Conservation (phyloP, 2,329 filamentous ascomycete genomes). For the Exophiala sp. region DNA sequence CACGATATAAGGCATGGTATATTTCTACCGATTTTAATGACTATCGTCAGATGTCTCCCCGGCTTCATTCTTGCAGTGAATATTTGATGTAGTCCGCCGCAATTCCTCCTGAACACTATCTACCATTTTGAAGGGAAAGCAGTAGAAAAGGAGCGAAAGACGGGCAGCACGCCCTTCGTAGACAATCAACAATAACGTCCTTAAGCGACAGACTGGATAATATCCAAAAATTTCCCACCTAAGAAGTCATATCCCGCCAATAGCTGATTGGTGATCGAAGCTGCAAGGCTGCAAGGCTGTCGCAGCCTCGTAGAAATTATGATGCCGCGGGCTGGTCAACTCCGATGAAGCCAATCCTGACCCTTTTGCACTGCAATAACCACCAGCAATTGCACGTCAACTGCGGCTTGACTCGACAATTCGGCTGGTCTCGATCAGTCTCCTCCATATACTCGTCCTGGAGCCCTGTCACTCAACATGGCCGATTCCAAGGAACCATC, state of each 20-base stretch:
- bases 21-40: constrained; percentile 76
- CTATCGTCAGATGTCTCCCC: constrained; percentile 66
- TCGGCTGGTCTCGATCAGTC: too few species aligned
- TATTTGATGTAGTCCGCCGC: constrained; percentile 11
- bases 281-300: too few species aligned
- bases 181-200: background rate
- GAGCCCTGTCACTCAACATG: constrained; percentile 9
- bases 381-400: too few species aligned
- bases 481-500: constrained; percentile 9
- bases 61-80: constrained; percentile 56
- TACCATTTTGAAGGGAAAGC: constrained; percentile 13
- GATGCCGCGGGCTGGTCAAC: too few species aligned
- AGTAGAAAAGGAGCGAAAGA: background rate
- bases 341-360: too few species aligned
- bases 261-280: too few species aligned
- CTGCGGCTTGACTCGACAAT: too few species aligned
- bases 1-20: background rate
- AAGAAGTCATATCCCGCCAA: too few species aligned
- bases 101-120: background rate
- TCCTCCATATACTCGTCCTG: too few species aligned
- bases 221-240: background rate
- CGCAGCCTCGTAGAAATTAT: too few species aligned
- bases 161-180: background rate
- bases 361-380: too few species aligned
- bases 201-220: background rate